Evolutionary conservation across 176 grass and related monocot species (phyloP).

Genomic region (Zoysia pacifica): DNA sequence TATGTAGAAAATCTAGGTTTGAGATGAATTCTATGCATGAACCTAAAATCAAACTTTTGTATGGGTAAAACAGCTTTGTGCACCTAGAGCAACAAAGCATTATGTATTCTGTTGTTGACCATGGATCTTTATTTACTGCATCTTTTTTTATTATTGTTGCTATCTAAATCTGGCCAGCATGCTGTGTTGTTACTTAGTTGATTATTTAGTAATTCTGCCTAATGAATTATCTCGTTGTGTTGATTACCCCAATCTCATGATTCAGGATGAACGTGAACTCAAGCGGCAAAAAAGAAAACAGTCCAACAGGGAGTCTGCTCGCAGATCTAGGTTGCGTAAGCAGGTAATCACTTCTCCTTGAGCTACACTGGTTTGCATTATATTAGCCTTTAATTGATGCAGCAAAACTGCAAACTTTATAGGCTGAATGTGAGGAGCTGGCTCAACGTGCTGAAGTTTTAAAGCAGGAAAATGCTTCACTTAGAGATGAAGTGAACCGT

Average conservation of each 20-base stretch:
- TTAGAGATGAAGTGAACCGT: slow-evolving; percentile 78
- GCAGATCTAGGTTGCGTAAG: slow-evolving; percentile 97
- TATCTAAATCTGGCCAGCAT: background rate
- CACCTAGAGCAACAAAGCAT: background rate
- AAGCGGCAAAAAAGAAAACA: slow-evolving; percentile 98
- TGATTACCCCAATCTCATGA: slow-evolving; percentile 33
- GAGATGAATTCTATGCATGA: slow-evolving; percentile 1
- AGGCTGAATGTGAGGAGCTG: slow-evolving; percentile 99
- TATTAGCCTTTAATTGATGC: slow-evolving; percentile 23
- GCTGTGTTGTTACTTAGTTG: slow-evolving; percentile 10
- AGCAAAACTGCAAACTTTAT: slow-evolving; percentile 33
- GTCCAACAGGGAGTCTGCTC: slow-evolving; percentile 97
- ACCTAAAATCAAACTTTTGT: slow-evolving; percentile 24
- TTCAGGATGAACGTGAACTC: slow-evolving; percentile 90
- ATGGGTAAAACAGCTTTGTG: background rate
- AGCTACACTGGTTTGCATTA: slow-evolving; percentile 7
- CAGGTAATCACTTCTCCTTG: slow-evolving; percentile 58
- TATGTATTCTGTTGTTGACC: background rate
- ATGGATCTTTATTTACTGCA: slow-evolving; percentile 1
- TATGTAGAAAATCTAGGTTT: slow-evolving; percentile 18
- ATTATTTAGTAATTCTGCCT: slow-evolving; percentile 1
- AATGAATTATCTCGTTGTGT: slow-evolving; percentile 25
- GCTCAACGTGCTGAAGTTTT: slow-evolving; percentile 81
- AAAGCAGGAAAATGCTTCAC: slow-evolving; percentile 94
- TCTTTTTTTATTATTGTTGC: background rate